phyloP scores from a whole-genome alignment of 805 yeast species.

The Pichia exigua region DNA sequence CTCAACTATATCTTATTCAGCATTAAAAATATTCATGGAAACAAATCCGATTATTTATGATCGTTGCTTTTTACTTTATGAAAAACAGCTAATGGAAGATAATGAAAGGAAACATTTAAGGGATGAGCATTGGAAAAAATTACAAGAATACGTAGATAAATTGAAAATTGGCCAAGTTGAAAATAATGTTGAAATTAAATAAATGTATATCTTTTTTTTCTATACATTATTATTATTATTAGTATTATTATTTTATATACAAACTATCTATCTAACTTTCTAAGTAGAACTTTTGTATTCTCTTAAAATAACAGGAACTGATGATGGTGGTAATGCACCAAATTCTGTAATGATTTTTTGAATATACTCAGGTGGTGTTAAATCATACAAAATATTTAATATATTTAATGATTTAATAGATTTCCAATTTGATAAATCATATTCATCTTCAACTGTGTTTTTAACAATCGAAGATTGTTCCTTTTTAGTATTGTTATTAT shows the following conservation, averaged over 20 bases:
- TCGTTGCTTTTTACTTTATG: conserved; percentile 82
- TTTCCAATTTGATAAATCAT: conserved; percentile 58
- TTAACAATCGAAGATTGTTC: not conserved
- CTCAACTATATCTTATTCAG: conserved; percentile 83
- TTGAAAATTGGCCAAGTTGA: conserved; percentile 22
- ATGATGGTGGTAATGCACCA: conserved; percentile 95
- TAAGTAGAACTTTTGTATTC: conserved; percentile 60
- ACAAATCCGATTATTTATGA: conserved; percentile 86
- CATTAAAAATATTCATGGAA: conserved; percentile 86
- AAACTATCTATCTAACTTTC: not conserved
- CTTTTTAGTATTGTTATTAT: not conserved
- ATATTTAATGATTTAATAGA: conserved; percentile 56
- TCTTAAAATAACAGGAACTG: conserved; percentile 92
- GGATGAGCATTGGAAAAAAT: conserved; percentile 61
- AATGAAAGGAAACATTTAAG: conserved; percentile 54
- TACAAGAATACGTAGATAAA: conserved; percentile 50
- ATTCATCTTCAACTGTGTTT: conserved; percentile 21
- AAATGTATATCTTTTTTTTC: not conserved
- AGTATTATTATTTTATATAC: not conserved
- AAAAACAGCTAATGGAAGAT: conserved; percentile 71
- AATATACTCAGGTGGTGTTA: conserved; percentile 89
- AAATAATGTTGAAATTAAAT: conserved; percentile 55
- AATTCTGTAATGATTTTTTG: conserved; percentile 94
- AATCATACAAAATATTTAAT: conserved; percentile 82
- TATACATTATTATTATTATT: not conserved